Conservation (phyloP, 2,329 filamentous ascomycete species). For the Fonsecaea multimorphosa region DNA sequence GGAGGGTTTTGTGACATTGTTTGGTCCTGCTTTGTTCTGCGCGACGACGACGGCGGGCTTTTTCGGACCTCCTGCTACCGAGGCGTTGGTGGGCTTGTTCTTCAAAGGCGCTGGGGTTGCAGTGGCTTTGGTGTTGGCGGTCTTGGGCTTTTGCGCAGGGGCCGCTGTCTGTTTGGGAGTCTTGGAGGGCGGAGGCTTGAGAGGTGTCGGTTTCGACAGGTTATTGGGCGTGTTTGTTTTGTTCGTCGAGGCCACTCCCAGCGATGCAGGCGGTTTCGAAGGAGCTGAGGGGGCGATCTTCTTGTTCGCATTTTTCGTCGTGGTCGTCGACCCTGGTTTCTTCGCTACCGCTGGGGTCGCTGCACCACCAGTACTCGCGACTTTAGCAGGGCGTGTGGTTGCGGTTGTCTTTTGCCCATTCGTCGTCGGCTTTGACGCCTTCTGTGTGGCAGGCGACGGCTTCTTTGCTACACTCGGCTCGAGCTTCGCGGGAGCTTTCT, state of each 20-base stretch:
- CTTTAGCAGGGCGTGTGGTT: constrained; percentile 4
- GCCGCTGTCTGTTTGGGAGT: neutral
- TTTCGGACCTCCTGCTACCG: too few species aligned
- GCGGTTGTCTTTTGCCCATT: constrained; percentile 9
- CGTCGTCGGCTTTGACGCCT: constrained; percentile 9
- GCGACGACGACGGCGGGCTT: neutral
- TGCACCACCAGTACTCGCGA: neutral
- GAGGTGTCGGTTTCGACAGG: neutral
- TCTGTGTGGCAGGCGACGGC: neutral
- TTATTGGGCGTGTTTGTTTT: neutral
- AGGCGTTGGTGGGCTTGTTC: constrained; percentile 13
- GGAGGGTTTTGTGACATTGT: neutral
- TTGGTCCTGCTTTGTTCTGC: neutral
- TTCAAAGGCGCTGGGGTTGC: neutral
- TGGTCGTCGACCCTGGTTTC: neutral
- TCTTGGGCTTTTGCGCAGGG: neutral
- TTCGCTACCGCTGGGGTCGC: neutral
- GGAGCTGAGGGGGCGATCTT: neutral
- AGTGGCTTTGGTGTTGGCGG: neutral
- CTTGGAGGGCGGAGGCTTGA: neutral
- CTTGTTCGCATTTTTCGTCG: neutral
- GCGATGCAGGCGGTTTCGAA: too few species aligned
- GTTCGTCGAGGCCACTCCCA: neutral
- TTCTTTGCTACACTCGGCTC: neutral
- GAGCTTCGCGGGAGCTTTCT: neutral